These are phyloP conservation scores for Cenchrus purpureus DNA, from an alignment of 176 grass and related monocot species.

Conservation along the genomic window DNA sequence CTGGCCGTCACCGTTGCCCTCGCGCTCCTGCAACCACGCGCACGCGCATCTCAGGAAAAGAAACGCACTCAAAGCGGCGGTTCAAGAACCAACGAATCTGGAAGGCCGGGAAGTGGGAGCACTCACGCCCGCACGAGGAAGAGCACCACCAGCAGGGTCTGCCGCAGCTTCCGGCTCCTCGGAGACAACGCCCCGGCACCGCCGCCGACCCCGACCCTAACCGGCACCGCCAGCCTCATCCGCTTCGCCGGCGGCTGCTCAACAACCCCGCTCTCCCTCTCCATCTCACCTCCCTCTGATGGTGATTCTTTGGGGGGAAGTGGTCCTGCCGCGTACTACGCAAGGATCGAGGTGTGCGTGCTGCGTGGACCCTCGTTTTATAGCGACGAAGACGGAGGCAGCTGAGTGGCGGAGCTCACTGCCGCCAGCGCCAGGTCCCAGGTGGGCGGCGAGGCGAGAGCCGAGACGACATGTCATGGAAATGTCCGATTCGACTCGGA, in stretches of 20 bases:
- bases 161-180: constrained; percentile 10
- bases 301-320: neutral
- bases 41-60: neutral
- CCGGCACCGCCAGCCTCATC: neutral
- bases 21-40: constrained; percentile 4
- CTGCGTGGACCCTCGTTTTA: neutral
- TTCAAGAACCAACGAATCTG: neutral
- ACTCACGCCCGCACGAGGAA: constrained; percentile 21
- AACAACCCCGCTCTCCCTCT: neutral
- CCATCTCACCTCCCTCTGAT: neutral
- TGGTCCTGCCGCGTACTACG: neutral
- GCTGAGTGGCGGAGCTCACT: neutral
- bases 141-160: constrained; percentile 7
- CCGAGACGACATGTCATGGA: neutral
- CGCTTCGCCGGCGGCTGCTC: constrained; percentile 8
- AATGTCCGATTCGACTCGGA: neutral
- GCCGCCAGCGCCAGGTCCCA: neutral
- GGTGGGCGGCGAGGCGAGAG: neutral
- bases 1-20: constrained; percentile 5
- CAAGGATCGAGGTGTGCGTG: neutral
- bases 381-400: neutral
- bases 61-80: neutral
- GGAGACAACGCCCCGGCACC: neutral
- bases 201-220: neutral
- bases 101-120: neutral